Evolutionary conservation across 2,329 filamentous ascomycete species (phyloP), one percentile per base, ranked within the genome.

Genomic region (Davidsoniella virescens): DNA sequence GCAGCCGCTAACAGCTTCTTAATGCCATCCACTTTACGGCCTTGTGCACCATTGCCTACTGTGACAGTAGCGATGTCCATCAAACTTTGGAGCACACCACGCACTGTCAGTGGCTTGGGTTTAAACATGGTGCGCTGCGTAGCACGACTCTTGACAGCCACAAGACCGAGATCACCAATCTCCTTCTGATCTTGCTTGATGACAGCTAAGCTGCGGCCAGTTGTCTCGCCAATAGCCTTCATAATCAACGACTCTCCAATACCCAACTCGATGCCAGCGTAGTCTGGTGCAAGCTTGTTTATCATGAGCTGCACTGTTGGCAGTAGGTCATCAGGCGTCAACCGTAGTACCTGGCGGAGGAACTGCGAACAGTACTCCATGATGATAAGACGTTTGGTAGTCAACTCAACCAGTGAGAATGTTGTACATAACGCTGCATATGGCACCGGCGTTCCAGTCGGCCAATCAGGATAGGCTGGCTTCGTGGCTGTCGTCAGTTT

Each of bases 81-180:
- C 36, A 98, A 65, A 1, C 86, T 85, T 60, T 92, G 82, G 59
- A 93, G 87, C 2, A 98, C 88, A 25, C 83, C 87, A 52, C 76
- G 77, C 1, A 98, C 75, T 0, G 88, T 95, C 58, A 98, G 69
- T 25, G 88, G 73, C 65, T 94, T 95, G 2, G 88, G 92, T 64
- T 94, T 94, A 71, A 96, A 95, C 87, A 98, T 95, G 18, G 92
- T 96, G 9, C 86, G 86, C 61, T 98, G 92, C 43, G 88, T 96
- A 12, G 84, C 86, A 64, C 90, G 79, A 67, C 87, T 95, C 70
- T 96, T 95, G 45, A 94, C 86, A 41, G 92, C 92, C 1, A 98
- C 90, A 33, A 96, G 70, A 9, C 92, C 92, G 9, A 98, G 73
- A 63, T 98, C 92, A 49, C 92, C 92, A 64, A 96, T 94, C 59